Conservation (phyloP, 2,329 filamentous ascomycete species). For the Niveomyces coronatus region DNA sequence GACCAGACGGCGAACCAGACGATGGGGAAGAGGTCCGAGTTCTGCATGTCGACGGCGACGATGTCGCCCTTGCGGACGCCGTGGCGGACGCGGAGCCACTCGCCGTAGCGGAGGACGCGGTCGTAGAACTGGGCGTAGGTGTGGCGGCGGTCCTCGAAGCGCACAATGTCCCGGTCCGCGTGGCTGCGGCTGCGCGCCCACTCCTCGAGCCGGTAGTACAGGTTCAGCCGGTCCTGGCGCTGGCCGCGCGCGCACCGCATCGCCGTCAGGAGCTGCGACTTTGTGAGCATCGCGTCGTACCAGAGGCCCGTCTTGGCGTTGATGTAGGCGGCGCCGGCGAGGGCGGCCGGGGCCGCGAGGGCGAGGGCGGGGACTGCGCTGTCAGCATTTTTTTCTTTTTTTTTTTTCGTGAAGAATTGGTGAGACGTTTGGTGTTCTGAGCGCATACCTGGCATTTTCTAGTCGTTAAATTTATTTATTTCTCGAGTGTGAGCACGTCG, state of each 20-base stretch:
- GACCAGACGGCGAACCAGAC: constrained; percentile 71
- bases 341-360: constrained; percentile 48
- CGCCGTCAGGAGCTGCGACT: constrained; percentile 36
- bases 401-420: not conserved
- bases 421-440: too few relatives aligned
- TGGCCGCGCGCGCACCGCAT: constrained; percentile 36
- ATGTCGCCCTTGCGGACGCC: constrained; percentile 61
- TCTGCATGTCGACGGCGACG: constrained; percentile 72
- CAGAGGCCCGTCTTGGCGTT: constrained; percentile 59
- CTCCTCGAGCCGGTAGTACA: constrained; percentile 67
- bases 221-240: constrained; percentile 50
- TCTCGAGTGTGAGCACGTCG: not conserved
- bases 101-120: constrained; percentile 58
- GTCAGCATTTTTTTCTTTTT: not conserved
- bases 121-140: constrained; percentile 72
- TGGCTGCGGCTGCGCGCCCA: constrained; percentile 43
- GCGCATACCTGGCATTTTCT: not conserved
- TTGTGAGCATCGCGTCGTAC: constrained; percentile 56
- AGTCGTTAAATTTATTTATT: not conserved
- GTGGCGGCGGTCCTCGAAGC: constrained; percentile 58
- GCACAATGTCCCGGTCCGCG: constrained; percentile 48
- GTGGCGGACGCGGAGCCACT: constrained; percentile 58
- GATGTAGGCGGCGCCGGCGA: constrained; percentile 63
- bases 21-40: constrained; percentile 69
- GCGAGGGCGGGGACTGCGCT: constrained; percentile 26